Evolutionary conservation across 2,329 filamentous ascomycete species (phyloP).

Genomic region (Penicillium sp.): DNA sequence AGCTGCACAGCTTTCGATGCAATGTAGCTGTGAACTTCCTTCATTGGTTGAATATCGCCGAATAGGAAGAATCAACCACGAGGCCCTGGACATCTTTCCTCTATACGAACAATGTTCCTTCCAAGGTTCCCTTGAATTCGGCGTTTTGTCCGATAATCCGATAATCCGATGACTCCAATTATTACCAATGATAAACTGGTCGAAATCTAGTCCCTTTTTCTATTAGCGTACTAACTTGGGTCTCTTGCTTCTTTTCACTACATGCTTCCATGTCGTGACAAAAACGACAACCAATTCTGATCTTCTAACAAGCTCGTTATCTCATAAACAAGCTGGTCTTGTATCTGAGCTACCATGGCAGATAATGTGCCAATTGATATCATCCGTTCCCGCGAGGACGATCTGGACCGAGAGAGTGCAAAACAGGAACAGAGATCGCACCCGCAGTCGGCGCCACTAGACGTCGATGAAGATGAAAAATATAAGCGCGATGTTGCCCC

Average conservation of each 20-base stretch:
- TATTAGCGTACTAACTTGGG: background rate
- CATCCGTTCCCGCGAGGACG: conserved; percentile 21
- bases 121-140: background rate
- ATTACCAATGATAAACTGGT: background rate
- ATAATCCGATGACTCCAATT: background rate
- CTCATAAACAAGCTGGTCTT: background rate
- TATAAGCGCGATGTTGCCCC: conserved; percentile 36
- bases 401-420: conserved; percentile 7
- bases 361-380: conserved; percentile 33
- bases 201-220: background rate
- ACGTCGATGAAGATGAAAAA: conserved; percentile 28
- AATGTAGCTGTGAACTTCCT: background rate
- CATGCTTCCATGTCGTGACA: conserved; percentile 7
- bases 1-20: background rate
- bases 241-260: background rate
- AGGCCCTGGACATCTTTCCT: conserved; percentile 4
- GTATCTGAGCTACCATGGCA: conserved; percentile 20
- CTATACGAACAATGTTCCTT: conserved; percentile 1
- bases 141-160: conserved; percentile 13
- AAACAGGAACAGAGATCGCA: conserved; percentile 10
- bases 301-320: background rate
- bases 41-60: conserved; percentile 16
- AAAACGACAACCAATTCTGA: conserved; percentile 11
- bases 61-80: background rate
- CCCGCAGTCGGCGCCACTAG: background rate